Evolutionary conservation across 2,329 filamentous ascomycete species (phyloP).

Genomic region (Orbilia oligospora): DNA sequence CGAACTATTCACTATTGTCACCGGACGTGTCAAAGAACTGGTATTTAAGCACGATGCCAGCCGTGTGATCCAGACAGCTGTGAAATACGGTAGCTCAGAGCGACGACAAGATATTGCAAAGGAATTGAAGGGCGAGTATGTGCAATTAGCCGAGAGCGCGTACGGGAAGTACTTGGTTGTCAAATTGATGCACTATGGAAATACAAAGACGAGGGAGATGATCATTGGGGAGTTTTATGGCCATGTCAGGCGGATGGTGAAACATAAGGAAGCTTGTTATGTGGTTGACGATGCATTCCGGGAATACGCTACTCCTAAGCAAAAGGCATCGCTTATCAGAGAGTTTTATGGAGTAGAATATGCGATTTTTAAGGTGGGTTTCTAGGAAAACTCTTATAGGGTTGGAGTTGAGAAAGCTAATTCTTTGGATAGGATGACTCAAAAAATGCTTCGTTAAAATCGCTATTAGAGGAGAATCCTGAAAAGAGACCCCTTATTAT

Average conservation of each 20-base stretch:
- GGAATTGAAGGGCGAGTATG: conserved; percentile 88
- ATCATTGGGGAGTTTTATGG: conserved; percentile 97
- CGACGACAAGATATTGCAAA: conserved; percentile 88
- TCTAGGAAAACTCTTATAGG: conserved; percentile 58
- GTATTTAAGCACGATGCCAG: conserved; percentile 99
- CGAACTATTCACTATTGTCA: conserved; percentile 92
- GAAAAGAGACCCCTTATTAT: conserved; percentile 91
- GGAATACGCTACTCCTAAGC: conserved; percentile 84
- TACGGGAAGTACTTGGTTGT: conserved; percentile 98
- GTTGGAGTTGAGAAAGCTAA: conserved; percentile 64
- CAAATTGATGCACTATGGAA: conserved; percentile 93
- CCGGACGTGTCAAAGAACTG: conserved; percentile 91
- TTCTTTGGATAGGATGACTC: conserved; percentile 67
- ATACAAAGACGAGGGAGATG: conserved; percentile 85
- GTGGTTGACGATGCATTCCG: conserved; percentile 98
- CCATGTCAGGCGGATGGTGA: conserved; percentile 90
- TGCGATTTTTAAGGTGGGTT: conserved; percentile 76
- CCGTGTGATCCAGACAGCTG: conserved; percentile 93
- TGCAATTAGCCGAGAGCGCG: conserved; percentile 87
- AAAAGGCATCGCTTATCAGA: conserved; percentile 85
- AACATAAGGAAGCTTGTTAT: conserved; percentile 96
- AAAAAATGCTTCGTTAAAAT: conserved; percentile 75
- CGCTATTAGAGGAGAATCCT: conserved; percentile 81
- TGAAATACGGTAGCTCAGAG: conserved; percentile 91
- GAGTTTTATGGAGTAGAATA: conserved; percentile 99